These are phyloP conservation scores for Teratosphaeria zuluensis DNA, from an alignment of 2,329 filamentous ascomycete genomes.

Conservation along the genomic window DNA sequence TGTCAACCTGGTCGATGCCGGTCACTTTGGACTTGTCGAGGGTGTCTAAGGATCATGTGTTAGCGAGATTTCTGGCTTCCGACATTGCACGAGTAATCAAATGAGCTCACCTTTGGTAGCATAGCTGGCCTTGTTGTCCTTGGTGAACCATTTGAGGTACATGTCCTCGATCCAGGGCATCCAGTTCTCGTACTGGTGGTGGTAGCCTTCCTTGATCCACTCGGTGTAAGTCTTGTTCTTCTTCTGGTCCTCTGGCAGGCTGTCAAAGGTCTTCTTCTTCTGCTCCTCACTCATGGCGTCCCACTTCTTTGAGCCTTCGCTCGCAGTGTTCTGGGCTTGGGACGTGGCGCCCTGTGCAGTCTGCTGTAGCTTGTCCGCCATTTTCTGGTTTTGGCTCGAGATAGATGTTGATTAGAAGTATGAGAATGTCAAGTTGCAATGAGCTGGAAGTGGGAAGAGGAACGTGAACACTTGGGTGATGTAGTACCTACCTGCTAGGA, in stretches of 20 bases:
- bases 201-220: conserved; percentile 55
- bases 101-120: conserved; percentile 51
- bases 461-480: not conserved
- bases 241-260: conserved; percentile 22
- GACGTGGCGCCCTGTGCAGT: conserved; percentile 5
- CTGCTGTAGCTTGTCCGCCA: conserved; percentile 7
- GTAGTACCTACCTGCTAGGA: not conserved
- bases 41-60: conserved; percentile 39
- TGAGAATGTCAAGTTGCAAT: not conserved
- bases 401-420: not conserved
- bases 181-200: conserved; percentile 64
- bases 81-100: not conserved
- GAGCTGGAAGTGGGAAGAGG: not conserved
- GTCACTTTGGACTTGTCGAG: conserved; percentile 63
- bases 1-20: conserved; percentile 56
- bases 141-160: conserved; percentile 63
- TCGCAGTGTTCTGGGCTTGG: conserved; percentile 6
- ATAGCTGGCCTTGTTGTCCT: conserved; percentile 68
- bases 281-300: conserved; percentile 26
- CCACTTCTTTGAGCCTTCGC: conserved; percentile 21
- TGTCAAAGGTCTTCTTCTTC: conserved; percentile 25
- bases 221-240: conserved; percentile 36
- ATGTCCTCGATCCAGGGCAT: conserved; percentile 68
- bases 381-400: not conserved
- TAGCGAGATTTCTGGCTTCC: no score